Evolutionary conservation across 148 eudicot genomes (phyloP).

Genomic region (Pouteria glomerata): DNA sequence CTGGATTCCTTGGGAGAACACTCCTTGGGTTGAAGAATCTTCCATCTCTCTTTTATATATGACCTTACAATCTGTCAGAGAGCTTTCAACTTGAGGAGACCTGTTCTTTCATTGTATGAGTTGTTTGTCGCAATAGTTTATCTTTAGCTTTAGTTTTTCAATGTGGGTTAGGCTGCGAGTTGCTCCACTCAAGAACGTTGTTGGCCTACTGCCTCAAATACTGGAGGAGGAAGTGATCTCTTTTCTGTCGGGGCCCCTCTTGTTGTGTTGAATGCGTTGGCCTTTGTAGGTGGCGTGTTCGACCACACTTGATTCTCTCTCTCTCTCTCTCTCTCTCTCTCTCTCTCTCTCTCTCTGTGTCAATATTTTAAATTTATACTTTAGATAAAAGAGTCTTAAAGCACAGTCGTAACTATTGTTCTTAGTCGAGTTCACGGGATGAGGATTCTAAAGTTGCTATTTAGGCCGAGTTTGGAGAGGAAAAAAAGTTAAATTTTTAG

Average conservation of each 20-base stretch:
- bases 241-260: neutral
- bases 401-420: too few species aligned
- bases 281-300: neutral
- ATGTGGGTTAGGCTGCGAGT: neutral
- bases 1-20: slow-evolving; percentile 4
- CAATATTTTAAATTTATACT: too few species aligned
- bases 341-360: slow-evolving; percentile 9
- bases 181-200: neutral
- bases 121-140: neutral
- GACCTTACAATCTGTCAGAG: slow-evolving; percentile 6
- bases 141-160: too few species aligned
- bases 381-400: too few species aligned
- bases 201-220: neutral
- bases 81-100: neutral
- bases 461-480: too few species aligned
- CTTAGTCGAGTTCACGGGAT: too few species aligned
- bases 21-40: neutral
- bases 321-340: neutral
- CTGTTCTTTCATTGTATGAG: neutral
- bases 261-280: neutral
- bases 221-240: too few species aligned
- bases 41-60: neutral
- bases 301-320: neutral
- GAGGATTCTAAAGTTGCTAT: too few species aligned
- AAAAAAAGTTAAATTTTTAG: too few species aligned